phyloP scores from a whole-genome alignment of 768 basidiomycete genomes.

The Lenzites betulinus region DNA sequence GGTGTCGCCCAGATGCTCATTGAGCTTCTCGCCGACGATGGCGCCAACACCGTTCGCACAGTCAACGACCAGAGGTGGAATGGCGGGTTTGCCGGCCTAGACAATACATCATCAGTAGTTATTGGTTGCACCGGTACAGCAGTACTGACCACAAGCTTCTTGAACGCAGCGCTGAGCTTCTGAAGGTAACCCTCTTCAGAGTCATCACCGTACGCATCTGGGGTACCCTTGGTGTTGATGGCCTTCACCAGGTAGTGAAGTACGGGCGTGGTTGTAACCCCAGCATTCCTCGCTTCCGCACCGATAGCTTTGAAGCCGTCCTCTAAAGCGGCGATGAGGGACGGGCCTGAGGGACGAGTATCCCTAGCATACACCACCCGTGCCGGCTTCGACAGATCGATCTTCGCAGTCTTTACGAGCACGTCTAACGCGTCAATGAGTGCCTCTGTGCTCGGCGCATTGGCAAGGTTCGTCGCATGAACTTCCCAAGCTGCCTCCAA shows the following conservation, averaged over 20 bases:
- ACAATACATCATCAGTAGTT: slow-evolving; percentile 2
- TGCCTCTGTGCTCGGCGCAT: slow-evolving; percentile 73
- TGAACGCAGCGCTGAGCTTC: slow-evolving; percentile 83
- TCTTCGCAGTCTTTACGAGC: slow-evolving; percentile 64
- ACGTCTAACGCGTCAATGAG: slow-evolving; percentile 65
- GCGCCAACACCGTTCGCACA: slow-evolving; percentile 99
- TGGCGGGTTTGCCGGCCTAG: slow-evolving; percentile 60
- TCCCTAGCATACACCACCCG: slow-evolving; percentile 90
- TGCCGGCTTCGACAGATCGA: slow-evolving; percentile 78
- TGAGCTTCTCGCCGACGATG: slow-evolving; percentile 62
- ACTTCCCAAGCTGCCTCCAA: slow-evolving; percentile 90
- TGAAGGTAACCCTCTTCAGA: slow-evolving; percentile 80
- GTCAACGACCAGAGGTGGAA: slow-evolving; percentile 76
- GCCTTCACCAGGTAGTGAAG: slow-evolving; percentile 93
- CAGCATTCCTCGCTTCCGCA: slow-evolving; percentile 70
- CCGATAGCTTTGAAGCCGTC: slow-evolving; percentile 80
- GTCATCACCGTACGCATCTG: slow-evolving; percentile 78
- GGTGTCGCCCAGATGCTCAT: slow-evolving; percentile 56
- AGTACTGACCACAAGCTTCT: slow-evolving; percentile 76
- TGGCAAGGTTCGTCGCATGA: slow-evolving; percentile 85
- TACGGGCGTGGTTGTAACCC: slow-evolving; percentile 90
- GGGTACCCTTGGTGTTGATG: slow-evolving; percentile 82
- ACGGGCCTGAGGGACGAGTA: slow-evolving; percentile 85
- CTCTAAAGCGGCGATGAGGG: slow-evolving; percentile 74
- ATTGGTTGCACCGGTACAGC: not conserved